A percentile compares a stretch with the other conserved stretches of the same genome.
Conservation (phyloP, 352 stramenopile genomes). For the Pythium oligandrum region DNA sequence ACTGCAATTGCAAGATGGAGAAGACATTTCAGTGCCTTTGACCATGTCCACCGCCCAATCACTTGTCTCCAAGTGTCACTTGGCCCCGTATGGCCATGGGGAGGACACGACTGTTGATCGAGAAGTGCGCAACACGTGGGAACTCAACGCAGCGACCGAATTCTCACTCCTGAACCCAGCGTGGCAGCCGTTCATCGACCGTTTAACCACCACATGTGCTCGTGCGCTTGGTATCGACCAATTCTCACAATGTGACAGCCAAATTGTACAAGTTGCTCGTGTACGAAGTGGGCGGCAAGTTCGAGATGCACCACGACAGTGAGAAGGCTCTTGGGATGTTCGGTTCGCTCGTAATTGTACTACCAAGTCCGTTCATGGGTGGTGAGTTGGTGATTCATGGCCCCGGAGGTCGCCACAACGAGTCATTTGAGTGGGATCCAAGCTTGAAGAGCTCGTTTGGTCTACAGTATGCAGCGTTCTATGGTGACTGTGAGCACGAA, state of each 20-base stretch:
- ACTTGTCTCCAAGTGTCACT: constrained; percentile 7
- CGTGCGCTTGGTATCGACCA: constrained; percentile 10
- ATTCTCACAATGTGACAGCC: constrained; percentile 1
- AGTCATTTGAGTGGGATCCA: constrained; percentile 12
- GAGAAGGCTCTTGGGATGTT: constrained; percentile 50
- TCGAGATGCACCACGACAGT: constrained; percentile 36
- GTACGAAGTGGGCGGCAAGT: constrained; percentile 35
- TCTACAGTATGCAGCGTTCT: constrained; percentile 22
- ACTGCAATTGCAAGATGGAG: neutral
- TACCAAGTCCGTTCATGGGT: constrained; percentile 22
- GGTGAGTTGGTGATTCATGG: constrained; percentile 20
- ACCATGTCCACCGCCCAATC: neutral
- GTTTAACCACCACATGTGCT: constrained; percentile 3
- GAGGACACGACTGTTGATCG: constrained; percentile 16
- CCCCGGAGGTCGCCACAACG: constrained; percentile 5
- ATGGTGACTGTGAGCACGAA: constrained; percentile 20
- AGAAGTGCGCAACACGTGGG: constrained; percentile 17
- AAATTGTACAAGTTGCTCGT: constrained; percentile 41
- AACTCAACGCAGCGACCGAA: constrained; percentile 8
- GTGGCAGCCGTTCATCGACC: constrained; percentile 6
- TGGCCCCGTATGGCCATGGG: constrained; percentile 16
- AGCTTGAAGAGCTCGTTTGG: constrained; percentile 4
- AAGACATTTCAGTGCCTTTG: neutral
- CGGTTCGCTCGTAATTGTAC: constrained; percentile 34
- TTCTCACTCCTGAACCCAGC: constrained; percentile 9